Evolutionary conservation across 1,139 yeast genomes (phyloP).

Genomic region (Taiozyma sp.): DNA sequence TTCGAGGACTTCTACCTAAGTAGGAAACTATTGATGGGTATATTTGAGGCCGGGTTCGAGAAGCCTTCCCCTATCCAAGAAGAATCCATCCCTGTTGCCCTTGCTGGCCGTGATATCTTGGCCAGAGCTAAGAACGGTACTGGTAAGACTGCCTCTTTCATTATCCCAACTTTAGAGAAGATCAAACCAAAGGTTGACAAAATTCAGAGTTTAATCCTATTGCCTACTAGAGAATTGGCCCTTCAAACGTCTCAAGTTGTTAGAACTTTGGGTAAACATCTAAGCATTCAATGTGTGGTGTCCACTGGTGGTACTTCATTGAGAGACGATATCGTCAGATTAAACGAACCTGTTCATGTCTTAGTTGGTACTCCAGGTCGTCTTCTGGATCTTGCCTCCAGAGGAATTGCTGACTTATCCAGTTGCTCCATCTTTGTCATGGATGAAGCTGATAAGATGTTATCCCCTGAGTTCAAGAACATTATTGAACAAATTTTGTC

Average conservation of each 20-base stretch:
- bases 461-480: conserved; percentile 83
- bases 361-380: conserved; percentile 97
- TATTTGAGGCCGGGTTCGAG: conserved; percentile 98
- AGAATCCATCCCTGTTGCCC: conserved; percentile 93
- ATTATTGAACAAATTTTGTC: conserved; percentile 83
- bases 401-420: conserved; percentile 80
- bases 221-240: conserved; percentile 96
- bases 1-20: conserved; percentile 91
- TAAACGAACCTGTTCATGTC: conserved; percentile 87
- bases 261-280: conserved; percentile 92
- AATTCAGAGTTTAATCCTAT: conserved; percentile 84
- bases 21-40: conserved; percentile 95
- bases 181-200: conserved; percentile 78
- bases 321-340: conserved; percentile 89
- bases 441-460: conserved; percentile 99
- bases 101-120: conserved; percentile 91
- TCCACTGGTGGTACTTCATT: conserved; percentile 97
- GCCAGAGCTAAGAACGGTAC: conserved; percentile 99
- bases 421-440: conserved; percentile 87
- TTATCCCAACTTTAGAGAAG: conserved; percentile 80
- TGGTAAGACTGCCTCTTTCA: conserved; percentile 96
- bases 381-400: conserved; percentile 87
- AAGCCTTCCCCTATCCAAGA: conserved; percentile 98
- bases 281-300: conserved; percentile 93
- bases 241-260: conserved; percentile 96